Base-by-base conservation (phyloP, 2,329 filamentous ascomycete species). In the Madurella mycetomatis region DNA sequence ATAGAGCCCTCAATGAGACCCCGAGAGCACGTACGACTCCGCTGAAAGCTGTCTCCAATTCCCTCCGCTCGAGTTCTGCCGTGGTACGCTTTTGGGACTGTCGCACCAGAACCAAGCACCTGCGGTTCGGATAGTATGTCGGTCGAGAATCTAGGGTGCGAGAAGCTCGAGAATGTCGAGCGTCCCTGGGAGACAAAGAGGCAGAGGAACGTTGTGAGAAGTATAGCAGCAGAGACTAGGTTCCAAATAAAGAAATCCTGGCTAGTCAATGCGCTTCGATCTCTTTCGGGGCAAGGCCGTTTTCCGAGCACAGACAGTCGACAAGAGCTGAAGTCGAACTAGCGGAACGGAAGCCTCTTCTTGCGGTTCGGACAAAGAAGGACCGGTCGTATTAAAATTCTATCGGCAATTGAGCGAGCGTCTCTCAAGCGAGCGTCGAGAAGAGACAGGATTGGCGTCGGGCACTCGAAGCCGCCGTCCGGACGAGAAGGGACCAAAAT, bases 361-460 rank as follows among this genome's bases (percentile, higher is more conserved):
- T 46, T 25, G 51, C 45, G 19, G 37, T 25, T 13, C 18, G 48
- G 51, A 62, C 60, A 62, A 63, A 61, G 58, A 56, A 54, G 45
- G 30, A 18, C 47, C 51, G 40, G 47, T 44, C 37, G 59, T 58
- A 62, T 60, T 62, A 62, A 62, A 62, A 55, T 55, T 47, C 34
- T 57, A 58, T 51, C 49, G 55, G 47, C 49, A 57, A 60, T 39
- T 54, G 55, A 59, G 49, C 49, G 54, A 55, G 51, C 32, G 50
- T 51, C 51, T 56, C 54, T 60, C 51, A 57, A 60, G 58, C 55
- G 59, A 61, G 57, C 16, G 60, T 60, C 57, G 57, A 61, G 57
- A 62, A 62, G 55, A 56, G 53, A 53, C 56, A 60, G 45, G 45
- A 46, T 44, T 39, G 55, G 41, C 47, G 49, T 51, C 40, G 45